Base-by-base conservation (phyloP, 192 early-diverging fungal genomes). In the Umbelopsis sp. region DNA sequence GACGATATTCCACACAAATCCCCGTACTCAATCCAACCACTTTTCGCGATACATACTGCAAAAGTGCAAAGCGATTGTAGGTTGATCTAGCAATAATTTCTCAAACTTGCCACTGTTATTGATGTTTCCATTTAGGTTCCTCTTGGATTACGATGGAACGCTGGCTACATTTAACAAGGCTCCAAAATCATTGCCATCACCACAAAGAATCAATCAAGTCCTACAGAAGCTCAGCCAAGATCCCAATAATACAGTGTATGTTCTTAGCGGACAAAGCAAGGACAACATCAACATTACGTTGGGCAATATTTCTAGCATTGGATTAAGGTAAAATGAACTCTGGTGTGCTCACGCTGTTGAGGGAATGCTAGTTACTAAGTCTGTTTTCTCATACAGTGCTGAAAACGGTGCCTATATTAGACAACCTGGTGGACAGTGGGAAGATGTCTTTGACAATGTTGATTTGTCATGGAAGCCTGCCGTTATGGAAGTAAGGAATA, bases 371-470 rank as follows among this genome's bases (percentile, higher is more conserved):
- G 47, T 34, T 53, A 44, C 29, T 54, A 34, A 14, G 10, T 38
- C 62, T 11, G 36, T 65, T 52, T 68, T 12, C 36, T 17, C 71
- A n/a, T 54, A 34, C 51, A 90, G 90, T 73, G 92, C 91, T 29
- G 93, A 95, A 72, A 91, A 88, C 62, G 92, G 92, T 14, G 89
- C 88, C 67, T 94, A 88, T 69, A 66, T 94, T 21, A 84, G 87
- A 72, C 80, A 79, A 69, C 80, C 83, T 12, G 83, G 84, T 76
- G 82, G 82, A 22, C 71, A 75, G n/a, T 93, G 91, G 91, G 87
- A 92, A 59, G 75, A 80, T 7, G 74, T 90, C 69, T 74, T 87
- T 45, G 74, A 74, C 10, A 80, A 88, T 34, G 72, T 82, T 0
- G 87, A 91, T 74, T 53, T 91, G 34, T 73, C 83, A 3, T 95